Base-by-base conservation (phyloP, 2,329 filamentous ascomycete species). In the Botrytis pseudocinerea region DNA sequence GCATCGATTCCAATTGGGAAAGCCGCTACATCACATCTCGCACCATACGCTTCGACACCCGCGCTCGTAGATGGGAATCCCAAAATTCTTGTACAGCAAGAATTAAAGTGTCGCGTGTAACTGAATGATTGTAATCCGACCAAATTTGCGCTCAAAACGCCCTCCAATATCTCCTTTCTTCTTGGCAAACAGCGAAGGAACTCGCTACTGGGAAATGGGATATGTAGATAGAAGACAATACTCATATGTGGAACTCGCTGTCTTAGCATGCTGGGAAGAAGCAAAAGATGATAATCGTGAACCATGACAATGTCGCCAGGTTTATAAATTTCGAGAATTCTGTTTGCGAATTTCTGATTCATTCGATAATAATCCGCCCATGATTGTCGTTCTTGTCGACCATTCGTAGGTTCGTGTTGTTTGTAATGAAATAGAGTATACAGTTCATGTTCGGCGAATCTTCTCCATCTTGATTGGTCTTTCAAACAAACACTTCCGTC, bases 341-440 rank as follows among this genome's bases (percentile, higher is more conserved):
- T 90, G 82, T 97, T 92, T 75, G 95, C 95, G 78, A 98, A 98
- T 76, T 94, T 91, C 80, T 94, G 91, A 84, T 98, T 98, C 89
- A 98, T 92, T 70, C 92, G 91, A 82, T 94, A 93, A 83, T 97
- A 98, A 83, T 98, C 94, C 40, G 92, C 90, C 95, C 95, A 98
- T 78, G 94, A 91, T 60, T 92, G 87, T 70, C 93, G 90, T 81
- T 96, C 93, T 28, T 90, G 90, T 77, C 92, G 90, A 51, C 94
- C 94, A 81, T 98, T 93, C 20, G 91, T 93, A 1, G 95, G 94
- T 81, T 95, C 93, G 80, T 97, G 93, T 80, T 96, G 93, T 84
- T 97, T 97, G 86, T 98, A 98, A 83, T 98, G 95, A 81, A 98
- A 94, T 16, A 98, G 87, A 1, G 93, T 94, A 84, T 97, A 98